These are phyloP conservation scores for Allium sativum DNA, from an alignment of 106 monocot genomes.

Conservation along the genomic window DNA sequence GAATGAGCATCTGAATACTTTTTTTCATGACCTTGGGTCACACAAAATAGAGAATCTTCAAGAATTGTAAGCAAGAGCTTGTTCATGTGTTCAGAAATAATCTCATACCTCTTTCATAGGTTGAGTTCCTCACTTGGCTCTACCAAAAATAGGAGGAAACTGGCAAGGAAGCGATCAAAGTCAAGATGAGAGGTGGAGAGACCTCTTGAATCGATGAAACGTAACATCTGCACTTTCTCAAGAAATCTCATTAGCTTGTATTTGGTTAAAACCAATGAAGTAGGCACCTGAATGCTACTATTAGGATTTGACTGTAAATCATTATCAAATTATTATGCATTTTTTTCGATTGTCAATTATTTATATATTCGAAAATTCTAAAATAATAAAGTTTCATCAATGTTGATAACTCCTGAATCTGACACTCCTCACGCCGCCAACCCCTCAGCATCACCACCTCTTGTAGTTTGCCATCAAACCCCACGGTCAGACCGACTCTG, in stretches of 20 bases:
- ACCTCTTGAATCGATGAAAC: conserved; percentile 33
- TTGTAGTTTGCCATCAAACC: no score
- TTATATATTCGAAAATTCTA: no score
- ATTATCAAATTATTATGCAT: no score
- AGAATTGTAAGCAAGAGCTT: conserved; percentile 39
- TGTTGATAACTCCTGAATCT: no score
- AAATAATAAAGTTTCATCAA: no score
- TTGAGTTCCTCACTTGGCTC: conserved; percentile 35
- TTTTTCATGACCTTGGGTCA: conserved; percentile 20
- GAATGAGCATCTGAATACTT: conserved; percentile 9
- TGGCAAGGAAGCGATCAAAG: conserved; percentile 64
- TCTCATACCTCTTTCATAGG: conserved; percentile 30
- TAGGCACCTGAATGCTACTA: no score
- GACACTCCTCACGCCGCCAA: no score
- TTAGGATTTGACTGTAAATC: no score
- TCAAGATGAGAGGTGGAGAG: conserved; percentile 34
- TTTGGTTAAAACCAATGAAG: no score
- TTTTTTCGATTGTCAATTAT: no score
- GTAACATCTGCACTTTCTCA: conserved; percentile 64
- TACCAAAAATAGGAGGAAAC: conserved; percentile 78
- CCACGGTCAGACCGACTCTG: no score
- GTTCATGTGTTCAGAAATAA: conserved; percentile 38
- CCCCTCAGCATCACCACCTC: no score
- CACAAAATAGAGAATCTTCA: conserved; percentile 15
- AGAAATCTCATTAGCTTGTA: conserved; percentile 20